Evolutionary conservation across 1,284 basidiomycete species (phyloP).

Genomic region (Leccinum holopus): DNA sequence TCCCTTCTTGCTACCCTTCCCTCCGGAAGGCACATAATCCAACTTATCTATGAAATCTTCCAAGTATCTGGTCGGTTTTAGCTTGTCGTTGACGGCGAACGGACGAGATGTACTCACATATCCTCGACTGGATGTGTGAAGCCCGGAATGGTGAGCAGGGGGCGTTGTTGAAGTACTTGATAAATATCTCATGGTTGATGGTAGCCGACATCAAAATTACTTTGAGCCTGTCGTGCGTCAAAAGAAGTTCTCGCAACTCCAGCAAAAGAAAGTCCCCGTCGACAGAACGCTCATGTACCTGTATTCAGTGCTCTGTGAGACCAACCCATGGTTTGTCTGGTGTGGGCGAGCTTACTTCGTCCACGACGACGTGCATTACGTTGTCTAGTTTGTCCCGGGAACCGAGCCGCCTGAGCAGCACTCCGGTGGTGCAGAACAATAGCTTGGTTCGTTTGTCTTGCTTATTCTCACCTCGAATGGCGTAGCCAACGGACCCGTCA

Average conservation of each 20-base stretch:
- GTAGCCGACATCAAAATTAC: constrained; percentile 89
- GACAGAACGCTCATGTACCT: constrained; percentile 89
- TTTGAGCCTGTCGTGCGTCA: constrained; percentile 70
- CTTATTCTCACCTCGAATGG: constrained; percentile 87
- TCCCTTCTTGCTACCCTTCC: constrained; percentile 27
- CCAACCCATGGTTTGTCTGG: not conserved
- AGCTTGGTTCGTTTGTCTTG: constrained; percentile 68
- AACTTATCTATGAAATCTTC: constrained; percentile 72
- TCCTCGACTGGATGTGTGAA: constrained; percentile 80
- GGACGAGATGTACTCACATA: constrained; percentile 45
- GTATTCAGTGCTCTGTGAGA: constrained; percentile 4
- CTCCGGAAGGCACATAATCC: constrained; percentile 43
- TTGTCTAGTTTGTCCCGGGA: constrained; percentile 69
- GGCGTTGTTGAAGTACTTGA: constrained; percentile 78
- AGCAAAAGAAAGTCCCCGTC: constrained; percentile 90
- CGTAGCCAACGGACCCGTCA: constrained; percentile 85
- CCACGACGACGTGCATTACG: constrained; percentile 87
- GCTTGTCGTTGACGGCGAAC: not conserved
- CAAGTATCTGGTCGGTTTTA: constrained; percentile 58
- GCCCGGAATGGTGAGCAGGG: constrained; percentile 86
- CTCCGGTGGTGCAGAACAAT: constrained; percentile 92
- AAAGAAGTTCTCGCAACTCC: constrained; percentile 78
- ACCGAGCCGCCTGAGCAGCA: constrained; percentile 80
- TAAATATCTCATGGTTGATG: constrained; percentile 84
- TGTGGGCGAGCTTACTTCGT: constrained; percentile 59